Evolutionary conservation across 164 flowering plant species (phyloP), one percentile per base, ranked within the genome.

Genomic region (Vitis riparia): DNA sequence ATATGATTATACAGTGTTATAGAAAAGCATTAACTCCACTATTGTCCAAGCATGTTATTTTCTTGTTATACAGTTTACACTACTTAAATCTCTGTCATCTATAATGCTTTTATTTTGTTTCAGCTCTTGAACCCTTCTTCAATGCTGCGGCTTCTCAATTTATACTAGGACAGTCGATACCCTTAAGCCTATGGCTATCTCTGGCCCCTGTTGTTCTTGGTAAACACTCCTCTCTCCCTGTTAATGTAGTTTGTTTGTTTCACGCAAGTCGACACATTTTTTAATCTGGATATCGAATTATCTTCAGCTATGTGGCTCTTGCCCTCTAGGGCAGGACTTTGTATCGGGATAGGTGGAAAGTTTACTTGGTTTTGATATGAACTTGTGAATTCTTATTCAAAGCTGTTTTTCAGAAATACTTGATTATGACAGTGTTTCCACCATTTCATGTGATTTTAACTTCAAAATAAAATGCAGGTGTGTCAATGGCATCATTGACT

Each of bases 71-170:
- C 7, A 15, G 8, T n/a, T 4, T 29, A 1, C 50, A 16, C 17
- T 14, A 13, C 19, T 16, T 48, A 32, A 47, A 32, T 49, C 8
- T 44, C 16, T 44, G 48, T 3, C 44, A 37, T 37, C 7, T 37
- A 23, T 23, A 37, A 37, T 37, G 44, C 44, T 3, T 59, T 17
- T 30, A 2, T 13, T 76, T 63, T 53, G 59, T 55, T 76, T 65
- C 90, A 94, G 97, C 99, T 66, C 85, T 92, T 52, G 97, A 94
- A 84, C 98, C 97, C 23, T 94, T 92, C 93, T 94, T 94, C 88
- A 92, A 92, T 79, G 99, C 99, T 70, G 83, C 96, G 72, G 99
- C 99, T 76, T 92, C 99, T 67, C 97, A 94, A n/a, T 94, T 94
- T 78, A 71, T 94, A 12, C 88, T 94, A 17, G 99, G 99, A 51